Percentiles rank a stretch among this genome's conserved stretches.
Conservation (phyloP, 2,329 filamentous ascomycete species). For the Ceratocystis variospora region DNA sequence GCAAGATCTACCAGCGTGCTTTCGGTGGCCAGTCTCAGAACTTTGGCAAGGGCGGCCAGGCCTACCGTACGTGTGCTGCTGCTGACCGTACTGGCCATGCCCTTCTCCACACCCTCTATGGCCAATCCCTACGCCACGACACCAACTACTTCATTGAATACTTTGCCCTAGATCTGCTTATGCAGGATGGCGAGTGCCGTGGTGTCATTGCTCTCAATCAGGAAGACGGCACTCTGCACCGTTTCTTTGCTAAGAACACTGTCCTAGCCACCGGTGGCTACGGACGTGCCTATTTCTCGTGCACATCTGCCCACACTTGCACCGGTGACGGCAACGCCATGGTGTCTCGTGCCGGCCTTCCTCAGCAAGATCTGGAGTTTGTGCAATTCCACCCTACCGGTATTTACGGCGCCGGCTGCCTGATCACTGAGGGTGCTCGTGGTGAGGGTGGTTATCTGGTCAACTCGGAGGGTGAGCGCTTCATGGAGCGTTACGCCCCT, state of each 20-base stretch:
- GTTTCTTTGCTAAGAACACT: slow-evolving; percentile 93
- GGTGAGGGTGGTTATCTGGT: slow-evolving; percentile 96
- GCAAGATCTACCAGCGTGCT: slow-evolving; percentile 95
- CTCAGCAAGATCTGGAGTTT: slow-evolving; percentile 98
- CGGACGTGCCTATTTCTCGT: slow-evolving; percentile 95
- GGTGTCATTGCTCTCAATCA: slow-evolving; percentile 97
- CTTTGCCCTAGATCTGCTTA: slow-evolving; percentile 91
- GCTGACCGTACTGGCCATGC: slow-evolving; percentile 96
- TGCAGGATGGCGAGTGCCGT: slow-evolving; percentile 93
- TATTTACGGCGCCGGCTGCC: slow-evolving; percentile 94
- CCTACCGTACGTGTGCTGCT: slow-evolving; percentile 91
- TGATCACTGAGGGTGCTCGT: slow-evolving; percentile 96
- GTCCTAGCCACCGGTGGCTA: slow-evolving; percentile 95
- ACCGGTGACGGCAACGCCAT: slow-evolving; percentile 99
- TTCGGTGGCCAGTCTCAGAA: slow-evolving; percentile 96
- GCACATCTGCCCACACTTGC: slow-evolving; percentile 94
- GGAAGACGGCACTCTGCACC: slow-evolving; percentile 93
- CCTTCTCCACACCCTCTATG: slow-evolving; percentile 94
- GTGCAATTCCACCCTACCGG: slow-evolving; percentile 98
- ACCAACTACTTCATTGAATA: slow-evolving; percentile 99
- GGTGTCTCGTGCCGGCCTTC: slow-evolving; percentile 92
- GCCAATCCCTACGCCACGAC: slow-evolving; percentile 91
- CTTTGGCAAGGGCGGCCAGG: slow-evolving; percentile 91
- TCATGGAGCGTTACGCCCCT: slow-evolving; percentile 97
- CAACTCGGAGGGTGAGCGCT: slow-evolving; percentile 95